Conservation (phyloP, 1,284 basidiomycete species). For the Ustilago sp. region DNA sequence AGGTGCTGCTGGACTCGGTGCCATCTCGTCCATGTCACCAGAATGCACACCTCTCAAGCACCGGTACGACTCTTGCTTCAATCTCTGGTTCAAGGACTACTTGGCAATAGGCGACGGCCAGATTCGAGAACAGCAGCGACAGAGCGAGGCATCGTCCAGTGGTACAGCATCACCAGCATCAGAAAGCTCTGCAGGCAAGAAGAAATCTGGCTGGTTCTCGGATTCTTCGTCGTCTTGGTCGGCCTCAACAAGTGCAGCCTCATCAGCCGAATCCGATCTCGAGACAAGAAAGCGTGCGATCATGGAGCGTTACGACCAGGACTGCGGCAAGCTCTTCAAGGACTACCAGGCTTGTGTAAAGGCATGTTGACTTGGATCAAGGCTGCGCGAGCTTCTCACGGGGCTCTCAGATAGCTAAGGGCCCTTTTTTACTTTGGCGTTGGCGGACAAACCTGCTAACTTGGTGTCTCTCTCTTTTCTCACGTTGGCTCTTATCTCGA, state of each 20-base stretch:
- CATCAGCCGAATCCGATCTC: conserved; percentile 27
- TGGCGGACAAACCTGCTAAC: neutral
- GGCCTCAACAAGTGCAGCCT: conserved; percentile 15
- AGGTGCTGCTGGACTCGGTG: conserved; percentile 45
- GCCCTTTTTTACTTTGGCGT: too few relatives aligned
- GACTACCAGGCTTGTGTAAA: conserved; percentile 84
- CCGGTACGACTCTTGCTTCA: conserved; percentile 92
- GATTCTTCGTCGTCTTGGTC: conserved; percentile 25
- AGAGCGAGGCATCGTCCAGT: conserved; percentile 70
- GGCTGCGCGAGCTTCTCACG: too few relatives aligned
- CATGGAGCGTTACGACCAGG: conserved; percentile 75
- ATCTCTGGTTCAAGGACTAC: conserved; percentile 95
- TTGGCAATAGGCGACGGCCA: conserved; percentile 71
- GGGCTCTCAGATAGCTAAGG: too few relatives aligned
- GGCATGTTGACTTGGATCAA: conserved; percentile 70
- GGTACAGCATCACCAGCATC: conserved; percentile 11
- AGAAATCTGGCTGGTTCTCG: conserved; percentile 41
- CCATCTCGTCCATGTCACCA: conserved; percentile 74
- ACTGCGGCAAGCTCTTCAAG: conserved; percentile 83
- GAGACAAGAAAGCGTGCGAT: conserved; percentile 35
- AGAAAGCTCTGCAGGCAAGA: conserved; percentile 3
- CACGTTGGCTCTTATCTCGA: neutral
- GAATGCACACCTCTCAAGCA: conserved; percentile 90
- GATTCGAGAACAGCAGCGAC: conserved; percentile 63
- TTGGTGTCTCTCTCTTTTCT: neutral